Conservation (phyloP, 1,284 basidiomycete species). For the Grifola frondosa region DNA sequence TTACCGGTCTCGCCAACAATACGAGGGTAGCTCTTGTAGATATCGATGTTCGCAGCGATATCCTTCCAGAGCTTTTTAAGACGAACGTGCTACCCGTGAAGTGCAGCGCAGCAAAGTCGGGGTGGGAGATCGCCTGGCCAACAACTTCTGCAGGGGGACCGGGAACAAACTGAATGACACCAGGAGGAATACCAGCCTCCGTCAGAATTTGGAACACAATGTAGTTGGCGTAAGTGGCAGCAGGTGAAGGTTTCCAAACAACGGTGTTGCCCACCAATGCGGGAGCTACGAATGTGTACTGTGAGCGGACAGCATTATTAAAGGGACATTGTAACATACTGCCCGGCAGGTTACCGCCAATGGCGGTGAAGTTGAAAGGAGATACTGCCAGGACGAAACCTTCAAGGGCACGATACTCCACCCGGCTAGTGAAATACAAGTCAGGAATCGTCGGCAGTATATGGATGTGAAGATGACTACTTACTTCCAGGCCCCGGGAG, state of each 20-base stretch:
- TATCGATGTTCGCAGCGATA: constrained; percentile 86
- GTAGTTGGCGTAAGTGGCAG: constrained; percentile 95
- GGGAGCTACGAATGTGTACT: constrained; percentile 53
- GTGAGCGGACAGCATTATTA: neutral
- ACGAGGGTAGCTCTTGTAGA: constrained; percentile 87
- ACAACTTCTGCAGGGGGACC: constrained; percentile 83
- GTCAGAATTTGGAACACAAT: constrained; percentile 88
- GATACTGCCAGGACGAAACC: constrained; percentile 98
- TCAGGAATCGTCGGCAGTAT: too few relatives aligned
- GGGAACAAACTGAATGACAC: constrained; percentile 97
- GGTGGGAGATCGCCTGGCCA: constrained; percentile 78
- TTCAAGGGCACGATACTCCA: constrained; percentile 95
- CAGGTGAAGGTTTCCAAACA: constrained; percentile 97
- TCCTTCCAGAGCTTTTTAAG: constrained; percentile 96
- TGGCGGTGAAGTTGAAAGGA: constrained; percentile 98
- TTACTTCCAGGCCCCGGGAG: constrained; percentile 92
- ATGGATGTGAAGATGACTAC: constrained; percentile 29
- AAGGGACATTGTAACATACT: constrained; percentile 40
- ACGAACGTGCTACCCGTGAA: constrained; percentile 97
- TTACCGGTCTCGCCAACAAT: constrained; percentile 89
- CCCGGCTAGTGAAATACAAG: constrained; percentile 57
- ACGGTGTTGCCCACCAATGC: constrained; percentile 94
- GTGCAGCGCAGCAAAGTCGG: constrained; percentile 86
- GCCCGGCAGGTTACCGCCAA: constrained; percentile 88
- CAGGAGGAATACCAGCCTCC: constrained; percentile 92